phyloP scores from a whole-genome alignment of 306 rosid species.

The Dryas alaskensis region DNA sequence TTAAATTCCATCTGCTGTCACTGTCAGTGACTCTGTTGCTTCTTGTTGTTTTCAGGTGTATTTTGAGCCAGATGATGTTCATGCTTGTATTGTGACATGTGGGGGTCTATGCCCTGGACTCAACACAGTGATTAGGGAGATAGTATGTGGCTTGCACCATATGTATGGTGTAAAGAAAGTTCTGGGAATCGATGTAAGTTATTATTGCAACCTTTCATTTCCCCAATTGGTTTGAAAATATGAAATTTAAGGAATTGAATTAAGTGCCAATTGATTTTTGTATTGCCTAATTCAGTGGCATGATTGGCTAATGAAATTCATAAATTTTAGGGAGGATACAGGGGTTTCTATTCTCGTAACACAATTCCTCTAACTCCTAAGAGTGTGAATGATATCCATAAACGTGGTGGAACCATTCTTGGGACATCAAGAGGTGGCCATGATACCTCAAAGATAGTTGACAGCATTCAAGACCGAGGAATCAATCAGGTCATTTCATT shows the following conservation, averaged over 20 bases:
- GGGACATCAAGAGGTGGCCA: slow-evolving; percentile 97
- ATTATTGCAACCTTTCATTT: slow-evolving; percentile 5
- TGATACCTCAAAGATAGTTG: slow-evolving; percentile 81
- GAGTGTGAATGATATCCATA: slow-evolving; percentile 81
- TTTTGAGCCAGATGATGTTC: slow-evolving; percentile 80
- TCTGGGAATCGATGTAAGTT: slow-evolving; percentile 69
- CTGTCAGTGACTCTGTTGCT: slow-evolving; percentile 16
- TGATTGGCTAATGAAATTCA: slow-evolving; percentile 1
- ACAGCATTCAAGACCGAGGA: slow-evolving; percentile 87
- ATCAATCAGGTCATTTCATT: slow-evolving; percentile 70
- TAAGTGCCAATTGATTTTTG: background rate
- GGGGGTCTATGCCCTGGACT: slow-evolving; percentile 99
- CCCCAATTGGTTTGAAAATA: background rate
- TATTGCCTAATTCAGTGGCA: background rate
- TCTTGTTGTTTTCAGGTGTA: slow-evolving; percentile 52
- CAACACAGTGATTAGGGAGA: slow-evolving; percentile 93
- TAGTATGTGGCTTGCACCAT: slow-evolving; percentile 78
- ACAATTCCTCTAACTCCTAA: slow-evolving; percentile 64
- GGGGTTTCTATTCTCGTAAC: slow-evolving; percentile 84
- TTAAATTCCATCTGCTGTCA: background rate
- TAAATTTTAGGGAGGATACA: slow-evolving; percentile 81
- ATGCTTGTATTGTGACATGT: slow-evolving; percentile 88
- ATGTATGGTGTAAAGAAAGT: slow-evolving; percentile 91
- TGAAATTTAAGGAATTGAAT: background rate
- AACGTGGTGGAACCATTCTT: slow-evolving; percentile 90